Evolutionary conservation across 2,329 filamentous ascomycete species (phyloP).

Genomic region (Pseudopithomyces maydicus): DNA sequence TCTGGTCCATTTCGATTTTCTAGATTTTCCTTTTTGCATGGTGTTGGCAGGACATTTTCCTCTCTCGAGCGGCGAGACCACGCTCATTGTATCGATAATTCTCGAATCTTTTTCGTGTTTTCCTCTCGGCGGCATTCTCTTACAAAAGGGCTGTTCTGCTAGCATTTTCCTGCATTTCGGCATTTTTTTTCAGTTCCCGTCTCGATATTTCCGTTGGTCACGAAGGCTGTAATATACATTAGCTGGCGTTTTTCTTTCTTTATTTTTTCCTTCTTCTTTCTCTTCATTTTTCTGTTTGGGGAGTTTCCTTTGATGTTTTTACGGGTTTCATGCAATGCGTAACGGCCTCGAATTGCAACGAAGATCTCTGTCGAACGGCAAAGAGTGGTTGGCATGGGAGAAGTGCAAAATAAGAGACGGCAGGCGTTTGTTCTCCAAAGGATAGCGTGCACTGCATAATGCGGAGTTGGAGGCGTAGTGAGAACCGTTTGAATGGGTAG

Average conservation of each 20-base stretch:
- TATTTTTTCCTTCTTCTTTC: too few relatives aligned
- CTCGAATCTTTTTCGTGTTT: slow-evolving; percentile 14
- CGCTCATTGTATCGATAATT: slow-evolving; percentile 39
- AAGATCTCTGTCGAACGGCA: slow-evolving; percentile 5
- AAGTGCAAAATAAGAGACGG: slow-evolving; percentile 6
- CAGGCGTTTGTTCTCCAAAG: slow-evolving; percentile 24
- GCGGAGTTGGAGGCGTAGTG: slow-evolving; percentile 20
- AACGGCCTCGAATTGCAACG: slow-evolving; percentile 16
- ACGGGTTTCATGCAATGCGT: slow-evolving; percentile 13
- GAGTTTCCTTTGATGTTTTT: slow-evolving; percentile 11
- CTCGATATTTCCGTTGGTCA: slow-evolving; percentile 11
- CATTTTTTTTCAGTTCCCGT: slow-evolving; percentile 8
- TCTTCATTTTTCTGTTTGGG: slow-evolving; percentile 9
- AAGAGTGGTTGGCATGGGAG: slow-evolving; percentile 6
- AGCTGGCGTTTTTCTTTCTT: slow-evolving; percentile 23
- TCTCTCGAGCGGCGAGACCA: slow-evolving; percentile 27
- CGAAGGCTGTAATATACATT: slow-evolving; percentile 36
- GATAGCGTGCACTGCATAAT: slow-evolving; percentile 33
- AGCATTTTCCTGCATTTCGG: slow-evolving; percentile 30
- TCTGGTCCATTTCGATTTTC: slow-evolving; percentile 9
- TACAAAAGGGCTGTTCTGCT: slow-evolving; percentile 35
- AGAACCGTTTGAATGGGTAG: slow-evolving; percentile 9
- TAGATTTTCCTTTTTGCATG: slow-evolving; percentile 31
- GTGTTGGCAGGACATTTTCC: slow-evolving; percentile 34
- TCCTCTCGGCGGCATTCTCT: slow-evolving; percentile 29